These are phyloP conservation scores for Candida sithepensis DNA, from an alignment of 805 yeast genomes.

Conservation along the genomic window DNA sequence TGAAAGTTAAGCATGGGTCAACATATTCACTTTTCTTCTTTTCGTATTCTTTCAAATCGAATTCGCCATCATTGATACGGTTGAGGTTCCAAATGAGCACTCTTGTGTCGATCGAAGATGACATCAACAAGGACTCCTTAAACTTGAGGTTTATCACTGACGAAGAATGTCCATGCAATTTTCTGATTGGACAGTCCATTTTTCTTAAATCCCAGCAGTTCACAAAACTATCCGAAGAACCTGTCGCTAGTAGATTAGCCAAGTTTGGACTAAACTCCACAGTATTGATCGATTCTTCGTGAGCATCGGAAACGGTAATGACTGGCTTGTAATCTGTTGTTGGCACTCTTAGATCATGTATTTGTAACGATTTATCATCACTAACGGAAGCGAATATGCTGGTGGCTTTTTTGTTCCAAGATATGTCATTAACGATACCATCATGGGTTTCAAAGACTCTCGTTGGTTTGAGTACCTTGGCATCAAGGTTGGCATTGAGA, in stretches of 20 bases:
- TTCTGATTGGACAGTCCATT: constrained; percentile 53
- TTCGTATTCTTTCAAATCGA: constrained; percentile 46
- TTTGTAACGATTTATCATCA: constrained; percentile 60
- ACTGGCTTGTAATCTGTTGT: constrained; percentile 33
- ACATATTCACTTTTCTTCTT: constrained; percentile 53
- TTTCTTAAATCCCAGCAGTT: constrained; percentile 74
- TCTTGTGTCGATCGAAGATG: constrained; percentile 63
- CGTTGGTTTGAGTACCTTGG: constrained; percentile 36
- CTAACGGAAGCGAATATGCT: constrained; percentile 64
- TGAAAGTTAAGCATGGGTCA: constrained; percentile 74
- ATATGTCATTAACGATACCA: constrained; percentile 63
- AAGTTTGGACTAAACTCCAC: constrained; percentile 61
- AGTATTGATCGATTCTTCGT: constrained; percentile 61
- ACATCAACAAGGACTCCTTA: constrained; percentile 45
- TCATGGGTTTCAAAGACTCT: constrained; percentile 47
- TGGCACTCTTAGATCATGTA: constrained; percentile 53
- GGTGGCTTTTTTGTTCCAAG: constrained; percentile 46
- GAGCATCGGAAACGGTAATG: constrained; percentile 46
- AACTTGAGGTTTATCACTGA: constrained; percentile 56
- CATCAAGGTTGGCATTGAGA: constrained; percentile 22
- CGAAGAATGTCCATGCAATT: constrained; percentile 62
- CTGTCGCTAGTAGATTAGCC: constrained; percentile 63
- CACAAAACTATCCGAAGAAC: constrained; percentile 72
- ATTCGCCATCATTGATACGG: constrained; percentile 53
- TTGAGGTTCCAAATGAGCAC: constrained; percentile 73